These are phyloP conservation scores for Halophytophthora batemanensis DNA, from an alignment of 352 stramenopile genomes.

Conservation along the genomic window DNA sequence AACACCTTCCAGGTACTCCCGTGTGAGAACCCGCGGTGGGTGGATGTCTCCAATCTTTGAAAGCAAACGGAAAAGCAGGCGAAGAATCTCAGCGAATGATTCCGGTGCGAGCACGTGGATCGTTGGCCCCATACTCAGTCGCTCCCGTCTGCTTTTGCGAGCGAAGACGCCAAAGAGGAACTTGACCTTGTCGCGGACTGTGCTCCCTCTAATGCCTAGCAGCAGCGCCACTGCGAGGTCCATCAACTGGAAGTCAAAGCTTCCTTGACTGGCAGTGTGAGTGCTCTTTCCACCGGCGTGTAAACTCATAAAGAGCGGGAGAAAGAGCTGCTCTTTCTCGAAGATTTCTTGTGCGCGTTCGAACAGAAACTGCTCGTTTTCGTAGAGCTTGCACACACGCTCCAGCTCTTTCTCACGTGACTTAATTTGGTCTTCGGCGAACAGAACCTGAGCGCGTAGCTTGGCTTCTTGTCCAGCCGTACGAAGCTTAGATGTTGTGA, in stretches of 20 bases:
- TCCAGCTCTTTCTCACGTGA: slow-evolving; percentile 59
- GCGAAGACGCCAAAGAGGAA: slow-evolving; percentile 79
- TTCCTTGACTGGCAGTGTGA: background rate
- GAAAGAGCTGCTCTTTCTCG: slow-evolving; percentile 62
- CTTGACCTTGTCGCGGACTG: slow-evolving; percentile 57
- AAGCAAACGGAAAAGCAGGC: slow-evolving; percentile 49
- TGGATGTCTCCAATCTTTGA: slow-evolving; percentile 57
- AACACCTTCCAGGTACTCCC: slow-evolving; percentile 35
- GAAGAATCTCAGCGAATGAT: slow-evolving; percentile 47
- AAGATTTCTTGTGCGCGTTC: slow-evolving; percentile 53
- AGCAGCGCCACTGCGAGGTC: slow-evolving; percentile 52
- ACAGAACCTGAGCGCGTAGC: slow-evolving; percentile 63
- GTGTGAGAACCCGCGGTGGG: slow-evolving; percentile 31
- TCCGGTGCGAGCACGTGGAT: slow-evolving; percentile 42
- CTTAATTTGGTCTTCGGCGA: slow-evolving; percentile 72
- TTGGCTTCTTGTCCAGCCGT: slow-evolving; percentile 49
- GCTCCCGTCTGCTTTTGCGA: slow-evolving; percentile 10
- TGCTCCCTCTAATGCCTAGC: slow-evolving; percentile 40
- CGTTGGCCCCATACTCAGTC: background rate
- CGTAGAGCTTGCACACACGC: slow-evolving; percentile 39
- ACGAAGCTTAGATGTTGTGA: slow-evolving; percentile 45
- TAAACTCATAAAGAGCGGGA: slow-evolving; percentile 53
- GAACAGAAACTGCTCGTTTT: slow-evolving; percentile 75
- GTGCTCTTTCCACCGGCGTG: slow-evolving; percentile 7
- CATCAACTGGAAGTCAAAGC: slow-evolving; percentile 30